phyloP scores from a whole-genome alignment of 352 stramenopile genomes.

The Blastocystis hominis region DNA sequence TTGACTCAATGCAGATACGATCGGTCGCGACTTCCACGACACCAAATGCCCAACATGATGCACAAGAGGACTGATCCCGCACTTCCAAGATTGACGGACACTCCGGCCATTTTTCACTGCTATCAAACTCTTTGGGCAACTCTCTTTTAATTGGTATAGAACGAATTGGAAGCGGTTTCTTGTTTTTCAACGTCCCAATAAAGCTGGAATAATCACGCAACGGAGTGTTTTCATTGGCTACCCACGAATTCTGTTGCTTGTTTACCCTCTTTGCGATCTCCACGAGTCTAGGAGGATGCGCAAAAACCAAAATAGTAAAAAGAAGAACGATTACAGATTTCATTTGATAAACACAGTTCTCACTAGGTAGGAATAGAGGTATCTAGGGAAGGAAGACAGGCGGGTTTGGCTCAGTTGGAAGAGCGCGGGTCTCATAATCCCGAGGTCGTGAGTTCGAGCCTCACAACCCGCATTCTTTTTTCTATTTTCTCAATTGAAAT shows the following conservation, averaged over 20 bases:
- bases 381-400: not conserved
- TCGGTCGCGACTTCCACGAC: conserved; percentile 55
- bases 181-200: conserved; percentile 29
- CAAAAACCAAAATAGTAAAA: not conserved
- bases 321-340: not conserved
- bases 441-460: conserved; percentile 57
- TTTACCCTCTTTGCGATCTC: conserved; percentile 33
- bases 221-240: not conserved
- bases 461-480: conserved; percentile 56
- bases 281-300: not conserved
- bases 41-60: conserved; percentile 66
- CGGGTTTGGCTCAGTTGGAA: conserved; percentile 57
- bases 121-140: conserved; percentile 19
- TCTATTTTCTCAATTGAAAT: not conserved
- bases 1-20: conserved; percentile 60
- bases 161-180: not conserved
- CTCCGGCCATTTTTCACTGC: conserved; percentile 11
- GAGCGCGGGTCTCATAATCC: conserved; percentile 58
- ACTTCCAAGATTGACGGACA: conserved; percentile 42
- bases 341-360: not conserved
- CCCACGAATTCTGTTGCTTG: not conserved
- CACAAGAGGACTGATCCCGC: conserved; percentile 59
- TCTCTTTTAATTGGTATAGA: not conserved
- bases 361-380: not conserved
- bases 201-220: conserved; percentile 31